Base-by-base conservation (phyloP, 768 basidiomycete species). In the Tremella mesenterica region DNA sequence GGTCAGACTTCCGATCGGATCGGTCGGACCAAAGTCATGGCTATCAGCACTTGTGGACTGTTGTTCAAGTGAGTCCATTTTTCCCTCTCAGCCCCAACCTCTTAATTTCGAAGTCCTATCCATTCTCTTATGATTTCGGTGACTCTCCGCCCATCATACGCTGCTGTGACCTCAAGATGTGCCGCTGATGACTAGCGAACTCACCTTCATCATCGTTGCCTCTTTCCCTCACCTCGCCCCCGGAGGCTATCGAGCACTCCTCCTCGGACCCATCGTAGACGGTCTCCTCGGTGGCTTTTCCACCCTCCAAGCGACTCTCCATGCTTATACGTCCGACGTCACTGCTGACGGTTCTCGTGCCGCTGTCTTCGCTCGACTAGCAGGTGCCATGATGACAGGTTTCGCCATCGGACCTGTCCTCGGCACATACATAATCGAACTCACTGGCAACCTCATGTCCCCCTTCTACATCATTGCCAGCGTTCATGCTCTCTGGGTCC, bases 241-340 rank as follows among this genome's bases (percentile, higher is more conserved):
- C 79, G 45, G 71, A 2, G 74, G 77, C 2, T 83, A 86, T 64
- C 79, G 80, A 33, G 76, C 89, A 38, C 80, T 95, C 45, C 75
- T 92, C 21, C 69, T 86, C 48, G 86, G 88, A 1, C 86, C 89
- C 0, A 75, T 85, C 13, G 67, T 87, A 4, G 90, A 93, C 56
- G 90, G 89, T 1, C 73, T 85, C 16, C 79, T 85, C 4, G 89
- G 89, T 26, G 87, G 86, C 25, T 86, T 84, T 81, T 81, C 84
- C 6, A 83, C 73, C 34, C 79, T 76, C 69, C 80, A 67, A 65
- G 82, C 73, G 72, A 85, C 80, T 63, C 83, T 77, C 74, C 83
- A 75, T 67, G 86, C 75, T 60, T 69, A 73, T 50, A 53, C 75
- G 13, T 65, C 67, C 0, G 75, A 76, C 53, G 50, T 60, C 23